These are phyloP conservation scores for Arthrobotrys musiformis DNA, from an alignment of 2,329 filamentous ascomycete genomes.

Conservation along the genomic window DNA sequence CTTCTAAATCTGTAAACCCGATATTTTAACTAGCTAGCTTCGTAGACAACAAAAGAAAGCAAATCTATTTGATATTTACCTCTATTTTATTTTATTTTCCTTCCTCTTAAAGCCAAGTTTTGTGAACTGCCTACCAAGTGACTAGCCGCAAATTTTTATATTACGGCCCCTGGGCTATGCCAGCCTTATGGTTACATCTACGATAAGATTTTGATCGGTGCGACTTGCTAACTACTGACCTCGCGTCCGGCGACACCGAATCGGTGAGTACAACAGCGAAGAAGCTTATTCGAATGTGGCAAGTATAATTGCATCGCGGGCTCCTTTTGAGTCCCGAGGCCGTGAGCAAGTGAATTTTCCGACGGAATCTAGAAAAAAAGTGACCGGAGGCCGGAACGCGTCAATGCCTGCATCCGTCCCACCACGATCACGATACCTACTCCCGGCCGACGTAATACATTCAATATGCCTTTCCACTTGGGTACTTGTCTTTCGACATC, in stretches of 20 bases:
- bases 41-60: background rate
- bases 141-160: background rate
- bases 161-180: background rate
- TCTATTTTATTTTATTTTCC: too few species aligned
- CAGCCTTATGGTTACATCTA: background rate
- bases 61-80: background rate
- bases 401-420: conserved; percentile 15
- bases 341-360: background rate
- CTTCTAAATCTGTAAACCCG: background rate
- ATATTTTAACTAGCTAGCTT: background rate
- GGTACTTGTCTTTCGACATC: background rate
- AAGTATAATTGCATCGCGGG: background rate
- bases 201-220: background rate
- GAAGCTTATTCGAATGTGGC: background rate
- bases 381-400: conserved; percentile 3
- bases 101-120: too few species aligned
- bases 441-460: conserved; percentile 8
- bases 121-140: background rate
- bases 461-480: background rate
- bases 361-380: background rate
- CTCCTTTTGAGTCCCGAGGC: background rate
- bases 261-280: too few species aligned
- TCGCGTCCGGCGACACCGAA: too few species aligned
- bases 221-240: too few species aligned
- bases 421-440: conserved; percentile 4